Evolutionary conservation across 306 rosid species (phyloP).

Genomic region (Lupinus albus): DNA sequence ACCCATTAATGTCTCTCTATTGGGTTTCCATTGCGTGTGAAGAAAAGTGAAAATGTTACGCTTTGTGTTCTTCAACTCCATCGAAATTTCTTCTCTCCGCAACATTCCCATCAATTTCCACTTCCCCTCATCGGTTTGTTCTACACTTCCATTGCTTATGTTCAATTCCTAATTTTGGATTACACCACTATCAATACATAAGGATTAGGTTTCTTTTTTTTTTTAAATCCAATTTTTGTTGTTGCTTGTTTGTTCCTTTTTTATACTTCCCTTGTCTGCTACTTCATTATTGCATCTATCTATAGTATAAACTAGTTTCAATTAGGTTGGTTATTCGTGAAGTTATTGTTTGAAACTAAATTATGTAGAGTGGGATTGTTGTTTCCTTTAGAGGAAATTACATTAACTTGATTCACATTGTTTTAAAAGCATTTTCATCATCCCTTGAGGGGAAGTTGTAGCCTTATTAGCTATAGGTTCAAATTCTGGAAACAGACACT

Average conservation of each 20-base stretch:
- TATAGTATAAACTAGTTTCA: neutral
- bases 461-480: too few relatives aligned
- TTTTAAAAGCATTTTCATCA: too few relatives aligned
- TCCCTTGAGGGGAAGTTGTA: too few relatives aligned
- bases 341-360: neutral
- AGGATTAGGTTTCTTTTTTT: conserved; percentile 49
- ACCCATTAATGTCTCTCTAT: neutral
- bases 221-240: too few relatives aligned
- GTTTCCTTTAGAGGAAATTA: neutral
- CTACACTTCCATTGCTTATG: conserved; percentile 12
- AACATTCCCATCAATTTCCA: conserved; percentile 66
- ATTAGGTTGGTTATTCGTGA: neutral
- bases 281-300: conserved; percentile 7
- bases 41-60: neutral
- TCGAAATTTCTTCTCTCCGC: conserved; percentile 58
- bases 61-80: conserved; percentile 54
- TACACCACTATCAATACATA: conserved; percentile 27
- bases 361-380: neutral
- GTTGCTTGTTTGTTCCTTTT: neutral
- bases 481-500: too few relatives aligned
- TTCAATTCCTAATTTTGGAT: too few relatives aligned
- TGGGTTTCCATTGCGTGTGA: neutral
- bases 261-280: neutral
- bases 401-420: too few relatives aligned
- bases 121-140: conserved; percentile 93